These are phyloP conservation scores for Xylariaceae sp. DNA, from an alignment of 2,329 filamentous ascomycete genomes.

Conservation along the genomic window DNA sequence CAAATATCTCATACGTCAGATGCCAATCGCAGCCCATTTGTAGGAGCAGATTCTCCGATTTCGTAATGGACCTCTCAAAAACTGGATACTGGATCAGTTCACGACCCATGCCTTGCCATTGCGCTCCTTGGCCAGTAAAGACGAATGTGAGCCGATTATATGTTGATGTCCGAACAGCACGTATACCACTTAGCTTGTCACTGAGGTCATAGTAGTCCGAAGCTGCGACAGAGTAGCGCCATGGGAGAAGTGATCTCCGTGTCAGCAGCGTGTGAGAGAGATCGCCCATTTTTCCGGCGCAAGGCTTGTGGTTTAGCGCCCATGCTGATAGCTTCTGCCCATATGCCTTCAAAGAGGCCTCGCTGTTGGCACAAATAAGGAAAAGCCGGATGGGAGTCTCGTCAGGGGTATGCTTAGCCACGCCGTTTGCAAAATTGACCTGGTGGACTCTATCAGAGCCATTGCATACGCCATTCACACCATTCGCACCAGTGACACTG, in stretches of 20 bases:
- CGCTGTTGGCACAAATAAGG: conserved; percentile 40
- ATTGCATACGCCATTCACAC: no score
- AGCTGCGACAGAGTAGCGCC: conserved; percentile 42
- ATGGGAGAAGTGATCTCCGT: conserved; percentile 41
- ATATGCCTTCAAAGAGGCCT: conserved; percentile 32
- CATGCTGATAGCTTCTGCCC: no score
- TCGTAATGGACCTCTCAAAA: conserved; percentile 33
- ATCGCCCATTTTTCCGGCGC: conserved; percentile 42
- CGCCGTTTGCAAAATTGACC: conserved; percentile 33
- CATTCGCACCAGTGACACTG: no score
- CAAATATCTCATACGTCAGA: conserved; percentile 34
- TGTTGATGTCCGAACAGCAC: no score
- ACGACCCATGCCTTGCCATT: conserved; percentile 41
- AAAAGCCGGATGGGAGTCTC: conserved; percentile 37
- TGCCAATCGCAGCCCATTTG: conserved; percentile 34
- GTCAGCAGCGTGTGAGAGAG: conserved; percentile 47
- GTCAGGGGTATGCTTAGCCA: conserved; percentile 29
- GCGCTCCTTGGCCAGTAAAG: conserved; percentile 40
- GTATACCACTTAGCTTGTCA: conserved; percentile 41
- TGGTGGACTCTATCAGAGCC: no score
- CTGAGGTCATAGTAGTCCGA: conserved; percentile 43
- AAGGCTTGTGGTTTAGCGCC: no score
- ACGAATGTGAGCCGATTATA: conserved; percentile 36
- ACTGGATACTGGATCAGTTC: conserved; percentile 37
- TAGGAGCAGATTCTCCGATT: conserved; percentile 31